Base-by-base conservation (phyloP, 2,329 filamentous ascomycete genomes). In the Aspergillus puulaauensis region DNA sequence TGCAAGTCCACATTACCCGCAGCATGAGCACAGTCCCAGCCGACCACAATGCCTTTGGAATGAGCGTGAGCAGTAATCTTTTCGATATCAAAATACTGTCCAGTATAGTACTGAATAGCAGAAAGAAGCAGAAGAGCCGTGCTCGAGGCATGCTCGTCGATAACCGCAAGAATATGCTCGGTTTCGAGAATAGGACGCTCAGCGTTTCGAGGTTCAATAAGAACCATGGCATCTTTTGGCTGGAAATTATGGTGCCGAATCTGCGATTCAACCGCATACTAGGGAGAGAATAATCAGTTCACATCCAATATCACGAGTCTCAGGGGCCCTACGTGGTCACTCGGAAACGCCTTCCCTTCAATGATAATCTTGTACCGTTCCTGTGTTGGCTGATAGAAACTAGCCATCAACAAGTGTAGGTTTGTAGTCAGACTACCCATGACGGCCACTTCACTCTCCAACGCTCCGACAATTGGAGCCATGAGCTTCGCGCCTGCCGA, bases 261-360 rank as follows among this genome's bases (percentile, higher is more conserved):
- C 70, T 96, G 92, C 33, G 90, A 93, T 73, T 93, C 87, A 31
- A 95, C 85, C 4, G 90, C 90, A 71, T 93, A 96, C 84, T 92
- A 70, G 15, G 54, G 8, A 31, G 15, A 35, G 12, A 35, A 67
- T 23, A 66, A 60, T 47, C 51, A 40, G 58, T 54, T 44, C 19
- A 6, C 47, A 43, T 41, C 9, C 14, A 9, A n/a, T 6, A 2
- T 17, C 5, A 8, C 14, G 8, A 4, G 19, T 6, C 3, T 21
- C 37, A 21, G 21, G 27, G n/a, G 45, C 69, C 82, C 65, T 79
- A 87, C 87, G 73, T 91, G 88, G 69, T 96, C 92, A 72, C 89
- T 93, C 0, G 92, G 93, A 65, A 96, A 96, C 0, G 92, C 91
- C 70, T 92, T 92, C 74, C 90, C 90, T 73, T 96, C 91, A n/a